Evolutionary conservation across 805 yeast species (phyloP).

Genomic region (Blastobotrys robertii): DNA sequence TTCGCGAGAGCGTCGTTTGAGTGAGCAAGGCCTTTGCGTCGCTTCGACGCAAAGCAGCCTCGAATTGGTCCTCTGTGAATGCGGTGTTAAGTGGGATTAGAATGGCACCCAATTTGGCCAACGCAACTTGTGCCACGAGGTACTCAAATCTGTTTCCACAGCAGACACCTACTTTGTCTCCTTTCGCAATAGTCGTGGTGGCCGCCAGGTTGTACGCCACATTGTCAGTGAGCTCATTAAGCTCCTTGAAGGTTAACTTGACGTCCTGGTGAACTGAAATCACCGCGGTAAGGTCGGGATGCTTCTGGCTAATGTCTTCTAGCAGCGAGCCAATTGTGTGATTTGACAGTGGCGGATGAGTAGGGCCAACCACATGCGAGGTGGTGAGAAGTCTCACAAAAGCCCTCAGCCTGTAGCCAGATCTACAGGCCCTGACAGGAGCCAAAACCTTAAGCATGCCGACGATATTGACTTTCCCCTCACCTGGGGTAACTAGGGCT

Average conservation of each 20-base stretch:
- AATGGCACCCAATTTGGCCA: slow-evolving; percentile 22
- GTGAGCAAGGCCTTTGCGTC: slow-evolving; percentile 19
- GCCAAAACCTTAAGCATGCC: too few species aligned
- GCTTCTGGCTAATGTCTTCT: slow-evolving; percentile 7
- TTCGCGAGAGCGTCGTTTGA: slow-evolving; percentile 9
- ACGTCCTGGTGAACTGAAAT: slow-evolving; percentile 17
- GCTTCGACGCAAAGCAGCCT: slow-evolving; percentile 17
- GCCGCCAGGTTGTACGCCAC: slow-evolving; percentile 16
- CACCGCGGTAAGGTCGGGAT: slow-evolving; percentile 14
- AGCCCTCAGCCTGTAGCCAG: too few species aligned
- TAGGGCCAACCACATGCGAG: slow-evolving; percentile 13
- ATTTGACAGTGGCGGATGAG: slow-evolving; percentile 6
- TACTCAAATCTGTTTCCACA: slow-evolving; percentile 25
- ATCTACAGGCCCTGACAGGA: too few species aligned
- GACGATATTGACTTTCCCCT: too few species aligned
- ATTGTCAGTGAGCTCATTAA: slow-evolving; percentile 11
- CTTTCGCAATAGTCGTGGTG: slow-evolving; percentile 11
- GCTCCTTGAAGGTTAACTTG: slow-evolving; percentile 10
- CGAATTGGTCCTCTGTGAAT: slow-evolving; percentile 20
- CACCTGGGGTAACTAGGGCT: too few species aligned
- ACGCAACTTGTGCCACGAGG: slow-evolving; percentile 20
- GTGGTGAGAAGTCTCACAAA: too few species aligned
- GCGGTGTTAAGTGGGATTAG: slow-evolving; percentile 25
- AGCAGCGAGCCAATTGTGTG: slow-evolving; percentile 12
- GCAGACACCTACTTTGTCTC: slow-evolving; percentile 23